Evolutionary conservation across 2,329 filamentous ascomycete genomes (phyloP), one percentile per base, ranked within the genome.

Genomic region (Pseudohalonectria lignicola): DNA sequence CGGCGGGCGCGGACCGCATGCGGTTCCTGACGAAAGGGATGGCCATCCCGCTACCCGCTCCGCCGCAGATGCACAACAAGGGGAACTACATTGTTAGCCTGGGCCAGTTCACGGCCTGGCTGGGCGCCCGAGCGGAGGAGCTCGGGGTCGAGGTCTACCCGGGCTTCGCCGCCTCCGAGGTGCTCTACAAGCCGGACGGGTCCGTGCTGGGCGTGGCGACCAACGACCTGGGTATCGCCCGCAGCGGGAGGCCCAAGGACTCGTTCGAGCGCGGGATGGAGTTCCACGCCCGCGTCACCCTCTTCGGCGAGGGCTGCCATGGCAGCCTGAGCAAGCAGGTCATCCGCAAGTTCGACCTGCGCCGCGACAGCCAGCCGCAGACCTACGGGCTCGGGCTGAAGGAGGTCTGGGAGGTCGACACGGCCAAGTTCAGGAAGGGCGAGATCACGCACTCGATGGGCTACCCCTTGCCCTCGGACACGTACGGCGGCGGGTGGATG

Each of bases 401-500:
- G 62, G 92, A 98, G 60, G 84, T 98, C 1, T 98, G 92, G 92
- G 92, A 98, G 61, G 74, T 98, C 23, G 76, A 87, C 50, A 87
- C 92, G 0, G 86, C 85, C 50, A 96, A 94, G 62, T 96, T 95
- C 62, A 71, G 82, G 43, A 83, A 83, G 53, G 92, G 92, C 38
- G 69, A 90, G 48, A 76, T 96, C 33, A 76, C 80, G 4, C 92
- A 98, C 64, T 84, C 86, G 4, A 77, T 98, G 79, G 92, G 92
- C 16, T 96, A 94, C 53, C 92, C 92, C 16, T 64, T 98, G 32
- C 76, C 86, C 13, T 76, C 71, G 49, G 82, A 96, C 55, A 92
- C 88, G 8, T 98, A 98, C 56, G 92, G 92, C 48, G 92, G 92
- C 47, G 87, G 85, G n/a, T 98, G 87, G 80, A 88, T 98, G 85